Evolutionary conservation across 1,139 yeast species (phyloP), one percentile per base, ranked within the genome.

Genomic region (Hyphopichia fennica): DNA sequence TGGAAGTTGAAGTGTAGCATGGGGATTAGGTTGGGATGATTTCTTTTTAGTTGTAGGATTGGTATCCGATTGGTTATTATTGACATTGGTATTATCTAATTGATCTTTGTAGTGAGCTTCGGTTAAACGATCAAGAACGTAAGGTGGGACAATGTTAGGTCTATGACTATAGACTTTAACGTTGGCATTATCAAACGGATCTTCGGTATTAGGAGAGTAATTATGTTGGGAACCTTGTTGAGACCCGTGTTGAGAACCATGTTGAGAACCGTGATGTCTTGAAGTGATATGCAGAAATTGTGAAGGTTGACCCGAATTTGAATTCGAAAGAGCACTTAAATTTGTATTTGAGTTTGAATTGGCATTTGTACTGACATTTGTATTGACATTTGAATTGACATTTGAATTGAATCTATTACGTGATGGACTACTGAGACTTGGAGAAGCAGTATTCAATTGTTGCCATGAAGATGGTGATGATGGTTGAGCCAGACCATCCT

Each of bases 111-210:
- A 63, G 50, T 73, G 73, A 2, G 70, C 75, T 51, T 68, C 72
- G 0, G 81, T 67, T 15, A 82, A 57, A 29, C 78, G 68, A 46
- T 81, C 84, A 32, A 82, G 58, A 0, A 80, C 87, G 57, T 77
- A 82, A 0, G 82, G 79, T 0, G 88, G 88, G 4, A 70, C 63
- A 35, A 67, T 62, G 41, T 67, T 69, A 17, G 77, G 66, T 40
- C 56, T 56, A 44, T 71, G 75, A 41, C 62, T 59, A 52, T 74
- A 74, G 11, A 67, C 51, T 33, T 56, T 60, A 22, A 68, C 53
- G 28, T 56, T 55, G 9, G 70, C 42, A 34, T 62, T 47, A 22
- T 54, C 62, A 46, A 67, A 63, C 9, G 69, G 65, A 39, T 64
- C 45, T 13, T 35, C 28, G 3, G 4, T 25, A 7, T 17, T 15